Evolutionary conservation across 495 filamentous ascomycete genomes (phyloP).

Genomic region (Monascus purpureus): DNA sequence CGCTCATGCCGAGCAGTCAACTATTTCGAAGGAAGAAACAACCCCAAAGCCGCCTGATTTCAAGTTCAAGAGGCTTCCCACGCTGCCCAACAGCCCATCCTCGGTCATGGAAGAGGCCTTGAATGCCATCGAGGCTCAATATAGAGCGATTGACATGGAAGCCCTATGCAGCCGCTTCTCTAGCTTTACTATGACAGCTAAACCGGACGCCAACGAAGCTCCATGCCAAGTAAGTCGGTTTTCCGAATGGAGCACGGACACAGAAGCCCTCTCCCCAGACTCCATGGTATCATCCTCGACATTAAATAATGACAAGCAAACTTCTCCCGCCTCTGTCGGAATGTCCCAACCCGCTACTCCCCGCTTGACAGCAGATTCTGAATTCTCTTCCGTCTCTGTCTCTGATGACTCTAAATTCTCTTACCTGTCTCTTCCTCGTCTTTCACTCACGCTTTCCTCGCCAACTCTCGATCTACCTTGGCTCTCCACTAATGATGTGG

Average conservation of each 20-base stretch:
- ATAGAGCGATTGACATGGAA: slow-evolving; percentile 20
- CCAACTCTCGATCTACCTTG: slow-evolving; percentile 20
- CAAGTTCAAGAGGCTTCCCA: slow-evolving; percentile 30
- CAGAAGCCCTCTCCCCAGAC: slow-evolving; percentile 22
- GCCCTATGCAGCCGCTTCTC: slow-evolving; percentile 29
- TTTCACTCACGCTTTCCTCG: slow-evolving; percentile 19
- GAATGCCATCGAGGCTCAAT: slow-evolving; percentile 24
- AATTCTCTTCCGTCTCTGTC: slow-evolving; percentile 21
- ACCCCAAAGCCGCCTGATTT: slow-evolving; percentile 18
- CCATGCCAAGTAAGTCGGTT: slow-evolving; percentile 27
- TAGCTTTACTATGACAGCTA: slow-evolving; percentile 25
- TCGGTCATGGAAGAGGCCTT: slow-evolving; percentile 36
- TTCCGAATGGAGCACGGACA: slow-evolving; percentile 34
- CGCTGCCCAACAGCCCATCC: slow-evolving; percentile 32
- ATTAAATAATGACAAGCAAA: slow-evolving; percentile 13
- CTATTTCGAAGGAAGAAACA: slow-evolving; percentile 7
- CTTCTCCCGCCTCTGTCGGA: slow-evolving; percentile 8
- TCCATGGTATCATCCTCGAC: slow-evolving; percentile 25
- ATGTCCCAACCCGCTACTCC: slow-evolving; percentile 26
- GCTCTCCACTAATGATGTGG: slow-evolving; percentile 23
- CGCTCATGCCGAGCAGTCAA: slow-evolving; percentile 2
- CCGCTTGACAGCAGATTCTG: slow-evolving; percentile 22
- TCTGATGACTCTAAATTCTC: slow-evolving; percentile 17
- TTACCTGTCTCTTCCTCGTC: slow-evolving; percentile 14
- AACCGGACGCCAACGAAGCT: slow-evolving; percentile 13